Conservation (phyloP, 2,329 filamentous ascomycete genomes). For the Penicillium sp. region DNA sequence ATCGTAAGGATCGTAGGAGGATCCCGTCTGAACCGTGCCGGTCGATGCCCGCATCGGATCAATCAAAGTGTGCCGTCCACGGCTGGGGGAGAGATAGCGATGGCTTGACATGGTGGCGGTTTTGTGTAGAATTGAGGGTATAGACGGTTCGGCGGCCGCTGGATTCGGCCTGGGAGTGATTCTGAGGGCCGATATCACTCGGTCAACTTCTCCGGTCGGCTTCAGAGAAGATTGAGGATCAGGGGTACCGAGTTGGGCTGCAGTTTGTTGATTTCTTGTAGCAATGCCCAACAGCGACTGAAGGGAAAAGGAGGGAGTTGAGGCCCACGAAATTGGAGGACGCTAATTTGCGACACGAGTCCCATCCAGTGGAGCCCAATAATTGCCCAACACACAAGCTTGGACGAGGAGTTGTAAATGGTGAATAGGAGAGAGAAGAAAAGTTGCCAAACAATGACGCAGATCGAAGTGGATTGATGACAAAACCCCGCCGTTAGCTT, state of each 20-base stretch:
- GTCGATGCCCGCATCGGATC: slow-evolving; percentile 45
- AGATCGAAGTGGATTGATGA: slow-evolving; percentile 6
- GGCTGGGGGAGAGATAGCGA: slow-evolving; percentile 37
- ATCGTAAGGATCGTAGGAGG: slow-evolving; percentile 38
- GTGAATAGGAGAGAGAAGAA: neutral
- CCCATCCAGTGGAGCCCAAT: slow-evolving; percentile 6
- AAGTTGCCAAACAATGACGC: slow-evolving; percentile 7
- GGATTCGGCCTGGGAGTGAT: neutral
- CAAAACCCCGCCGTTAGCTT: slow-evolving; percentile 1
- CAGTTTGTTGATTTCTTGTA: slow-evolving; percentile 2
- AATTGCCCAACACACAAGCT: slow-evolving; percentile 9
- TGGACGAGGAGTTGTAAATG: neutral
- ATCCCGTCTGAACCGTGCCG: slow-evolving; percentile 38
- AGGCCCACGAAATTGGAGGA: neutral
- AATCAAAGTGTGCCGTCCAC: slow-evolving; percentile 28
- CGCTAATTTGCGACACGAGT: neutral
- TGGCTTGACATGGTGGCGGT: slow-evolving; percentile 33
- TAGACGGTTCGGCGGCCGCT: neutral
- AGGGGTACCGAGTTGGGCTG: neutral
- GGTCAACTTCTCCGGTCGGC: neutral
- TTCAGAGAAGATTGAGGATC: neutral
- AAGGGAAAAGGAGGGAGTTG: neutral
- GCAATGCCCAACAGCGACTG: slow-evolving; percentile 4
- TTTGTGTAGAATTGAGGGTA: neutral
- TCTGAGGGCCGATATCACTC: neutral